Evolutionary conservation across 1,284 basidiomycete genomes (phyloP).

Genomic region (Anthracocystis walkeri): DNA sequence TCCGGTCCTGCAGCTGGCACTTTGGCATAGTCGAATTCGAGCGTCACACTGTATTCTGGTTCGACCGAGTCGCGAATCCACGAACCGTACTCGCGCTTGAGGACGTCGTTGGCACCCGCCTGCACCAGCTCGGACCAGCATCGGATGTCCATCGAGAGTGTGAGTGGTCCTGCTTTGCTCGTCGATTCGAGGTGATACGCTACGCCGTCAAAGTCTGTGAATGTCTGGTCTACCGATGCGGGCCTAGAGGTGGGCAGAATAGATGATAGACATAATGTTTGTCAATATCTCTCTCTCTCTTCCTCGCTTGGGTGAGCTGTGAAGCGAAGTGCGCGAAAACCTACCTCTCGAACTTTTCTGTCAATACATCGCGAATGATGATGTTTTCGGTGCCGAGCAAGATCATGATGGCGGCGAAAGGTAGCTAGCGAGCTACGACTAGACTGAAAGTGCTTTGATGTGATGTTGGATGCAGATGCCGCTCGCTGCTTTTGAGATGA

Average conservation of each 20-base stretch:
- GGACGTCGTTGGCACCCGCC: constrained; percentile 85
- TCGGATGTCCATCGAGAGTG: constrained; percentile 91
- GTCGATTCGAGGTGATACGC: constrained; percentile 86
- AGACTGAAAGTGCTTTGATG: neutral
- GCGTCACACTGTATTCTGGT: constrained; percentile 87
- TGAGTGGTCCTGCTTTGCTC: constrained; percentile 78
- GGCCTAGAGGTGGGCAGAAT: constrained; percentile 74
- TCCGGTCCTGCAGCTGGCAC: constrained; percentile 78
- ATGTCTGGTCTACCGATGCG: constrained; percentile 88
- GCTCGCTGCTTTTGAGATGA: neutral
- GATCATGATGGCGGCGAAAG: constrained; percentile 60
- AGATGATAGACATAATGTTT: neutral
- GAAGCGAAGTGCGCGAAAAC: constrained; percentile 52
- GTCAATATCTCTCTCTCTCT: neutral
- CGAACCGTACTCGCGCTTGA: constrained; percentile 85
- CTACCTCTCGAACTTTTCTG: constrained; percentile 89
- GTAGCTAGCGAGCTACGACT: no score
- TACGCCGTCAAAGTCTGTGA: constrained; percentile 97
- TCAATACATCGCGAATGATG: constrained; percentile 89
- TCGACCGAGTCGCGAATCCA: constrained; percentile 77
- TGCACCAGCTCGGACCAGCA: constrained; percentile 94
- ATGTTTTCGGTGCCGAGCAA: constrained; percentile 72
- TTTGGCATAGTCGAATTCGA: constrained; percentile 87
- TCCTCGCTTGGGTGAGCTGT: neutral
- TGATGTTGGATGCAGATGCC: neutral